Percentiles rank a stretch among this genome's conserved stretches.
phyloP scores from a whole-genome alignment of 2,329 filamentous ascomycete genomes.

The Ceratocystis huliohia region DNA sequence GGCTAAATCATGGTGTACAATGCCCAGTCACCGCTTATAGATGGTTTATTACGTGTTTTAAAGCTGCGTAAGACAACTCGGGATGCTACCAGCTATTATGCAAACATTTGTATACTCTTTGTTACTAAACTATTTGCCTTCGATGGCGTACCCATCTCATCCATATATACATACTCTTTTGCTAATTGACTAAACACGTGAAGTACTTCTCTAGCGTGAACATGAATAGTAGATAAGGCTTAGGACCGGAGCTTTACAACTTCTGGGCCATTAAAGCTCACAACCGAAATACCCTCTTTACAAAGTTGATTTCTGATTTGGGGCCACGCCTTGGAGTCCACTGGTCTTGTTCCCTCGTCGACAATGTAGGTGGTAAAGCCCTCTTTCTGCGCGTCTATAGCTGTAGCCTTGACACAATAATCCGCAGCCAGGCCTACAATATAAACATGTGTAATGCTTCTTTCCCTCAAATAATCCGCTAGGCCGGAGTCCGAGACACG shows the following conservation, averaged over 20 bases:
- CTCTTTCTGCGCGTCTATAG: conserved; percentile 59
- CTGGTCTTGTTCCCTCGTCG: conserved; percentile 63
- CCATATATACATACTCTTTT: neutral
- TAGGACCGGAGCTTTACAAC: conserved; percentile 6
- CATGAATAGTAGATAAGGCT: neutral
- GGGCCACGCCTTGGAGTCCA: conserved; percentile 50
- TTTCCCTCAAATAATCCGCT: conserved; percentile 40
- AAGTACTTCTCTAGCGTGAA: neutral
- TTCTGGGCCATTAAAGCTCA: conserved; percentile 44
- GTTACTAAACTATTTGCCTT: neutral
- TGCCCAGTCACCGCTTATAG: conserved; percentile 9
- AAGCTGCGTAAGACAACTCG: neutral
- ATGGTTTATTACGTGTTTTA: conserved; percentile 9
- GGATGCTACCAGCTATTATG: neutral
- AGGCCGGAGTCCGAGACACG: conserved; percentile 52
- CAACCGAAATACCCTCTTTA: conserved; percentile 47
- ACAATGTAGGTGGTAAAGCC: conserved; percentile 70
- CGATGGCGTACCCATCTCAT: neutral
- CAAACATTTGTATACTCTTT: neutral
- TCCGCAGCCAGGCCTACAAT: conserved; percentile 78
- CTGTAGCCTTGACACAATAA: conserved; percentile 76
- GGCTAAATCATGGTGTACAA: conserved; percentile 5
- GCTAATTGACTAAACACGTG: neutral
- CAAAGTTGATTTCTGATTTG: conserved; percentile 41
- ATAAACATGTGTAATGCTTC: conserved; percentile 58